Conservation (phyloP, 1,139 yeast species). For the Blastobotrys arbuscula region DNA sequence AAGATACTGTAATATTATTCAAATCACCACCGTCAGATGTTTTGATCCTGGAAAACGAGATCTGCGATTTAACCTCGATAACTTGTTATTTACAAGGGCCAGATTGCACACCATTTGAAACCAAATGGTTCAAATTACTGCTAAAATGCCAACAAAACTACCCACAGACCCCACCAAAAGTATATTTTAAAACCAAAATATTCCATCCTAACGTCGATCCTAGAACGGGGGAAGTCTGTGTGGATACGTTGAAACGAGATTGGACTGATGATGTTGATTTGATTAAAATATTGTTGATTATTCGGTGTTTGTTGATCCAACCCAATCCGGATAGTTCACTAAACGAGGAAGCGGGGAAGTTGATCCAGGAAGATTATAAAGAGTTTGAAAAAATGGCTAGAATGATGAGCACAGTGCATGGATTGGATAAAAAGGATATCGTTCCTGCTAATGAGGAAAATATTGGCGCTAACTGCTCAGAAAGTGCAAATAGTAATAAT, state of each 20-base stretch:
- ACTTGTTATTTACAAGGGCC: slow-evolving; percentile 40
- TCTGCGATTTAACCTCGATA: slow-evolving; percentile 7
- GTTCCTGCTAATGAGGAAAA: slow-evolving; percentile 3
- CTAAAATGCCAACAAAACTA: slow-evolving; percentile 48
- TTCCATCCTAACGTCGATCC: slow-evolving; percentile 72
- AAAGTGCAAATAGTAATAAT: neutral
- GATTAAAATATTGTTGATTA: slow-evolving; percentile 28
- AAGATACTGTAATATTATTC: slow-evolving; percentile 16
- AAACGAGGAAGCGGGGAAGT: slow-evolving; percentile 34
- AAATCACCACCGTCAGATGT: slow-evolving; percentile 20
- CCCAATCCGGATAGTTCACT: slow-evolving; percentile 36
- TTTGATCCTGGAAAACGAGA: slow-evolving; percentile 9
- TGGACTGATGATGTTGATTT: slow-evolving; percentile 55
- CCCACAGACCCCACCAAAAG: slow-evolving; percentile 61
- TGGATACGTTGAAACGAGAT: slow-evolving; percentile 61
- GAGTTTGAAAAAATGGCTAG: slow-evolving; percentile 29
- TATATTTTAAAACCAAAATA: slow-evolving; percentile 48
- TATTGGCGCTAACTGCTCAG: neutral
- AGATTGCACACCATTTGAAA: slow-evolving; percentile 45
- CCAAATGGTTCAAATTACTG: slow-evolving; percentile 50
- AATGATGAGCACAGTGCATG: slow-evolving; percentile 33
- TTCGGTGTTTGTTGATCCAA: slow-evolving; percentile 32
- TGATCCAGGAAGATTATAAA: slow-evolving; percentile 30
- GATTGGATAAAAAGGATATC: slow-evolving; percentile 16
- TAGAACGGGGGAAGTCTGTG: slow-evolving; percentile 69